Base-by-base conservation (phyloP, 2,329 filamentous ascomycete genomes). In the Nemania sp. region DNA sequence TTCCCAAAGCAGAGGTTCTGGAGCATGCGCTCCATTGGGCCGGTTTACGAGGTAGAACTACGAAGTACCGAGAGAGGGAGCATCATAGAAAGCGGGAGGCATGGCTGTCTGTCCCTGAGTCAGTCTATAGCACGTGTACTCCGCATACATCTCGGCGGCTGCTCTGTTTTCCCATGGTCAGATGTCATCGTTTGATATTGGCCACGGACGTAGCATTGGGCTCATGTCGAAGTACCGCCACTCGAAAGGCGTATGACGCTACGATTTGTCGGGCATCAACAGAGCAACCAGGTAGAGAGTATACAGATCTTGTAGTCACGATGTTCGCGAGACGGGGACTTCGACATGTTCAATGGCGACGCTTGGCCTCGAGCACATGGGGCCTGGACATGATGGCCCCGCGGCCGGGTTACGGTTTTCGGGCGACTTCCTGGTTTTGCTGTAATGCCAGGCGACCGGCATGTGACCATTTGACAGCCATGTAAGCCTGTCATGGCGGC, bases 401-500 rank as follows among this genome's bases (percentile, higher is more conserved):
- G 49, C 42, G 46, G 32, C 34, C 49, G 51, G 46, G 46, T 58
- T 52, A 54, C 46, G 39, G 42, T 63, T 58, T 55, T 58, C 37
- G 52, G 54, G 35, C 46, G 48, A 49, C 40, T 59, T 43, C 34
- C 50, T 51, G 52, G 52, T 21, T 50, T 52, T 49, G 47, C 59
- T 39, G 48, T 54, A 55, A 62, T 59, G 52, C 46, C 45, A 39
- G 34, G 54, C 55, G 59, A 62, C 47, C 35, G 49, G 60, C 62
- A 59, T 62, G 59, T 64, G 62, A 62, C 59, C 62, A 54, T 45
- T 43, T 25, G 52, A 61, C 58, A 53, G 52, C 47, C 56, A 61
- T 53, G 59, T 64, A 59, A 64, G 59, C 59, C 42, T 59, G 52
- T 59, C 59, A 55, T 64, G 56, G 62, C 55, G 43, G 59, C 54